Evolutionary conservation across 768 basidiomycete genomes (phyloP).

Genomic region (Rhizopogon salebrosus): DNA sequence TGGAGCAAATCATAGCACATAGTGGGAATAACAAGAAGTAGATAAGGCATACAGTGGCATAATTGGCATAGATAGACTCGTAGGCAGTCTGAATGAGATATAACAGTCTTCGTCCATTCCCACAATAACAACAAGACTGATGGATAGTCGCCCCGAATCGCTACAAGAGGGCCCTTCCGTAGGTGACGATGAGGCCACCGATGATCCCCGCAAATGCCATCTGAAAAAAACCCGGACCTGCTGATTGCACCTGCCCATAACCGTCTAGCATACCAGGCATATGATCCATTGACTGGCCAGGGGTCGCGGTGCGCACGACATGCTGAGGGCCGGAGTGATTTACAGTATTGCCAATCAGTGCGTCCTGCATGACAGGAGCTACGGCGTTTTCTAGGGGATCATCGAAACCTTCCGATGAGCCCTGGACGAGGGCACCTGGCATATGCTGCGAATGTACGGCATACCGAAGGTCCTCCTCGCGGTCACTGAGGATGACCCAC

Average conservation of each 20-base stretch:
- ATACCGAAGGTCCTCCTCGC: constrained; percentile 27
- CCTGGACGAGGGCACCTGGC: constrained; percentile 20
- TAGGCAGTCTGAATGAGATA: neutral
- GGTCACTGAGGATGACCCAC: constrained; percentile 28
- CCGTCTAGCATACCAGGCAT: neutral
- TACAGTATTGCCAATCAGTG: neutral
- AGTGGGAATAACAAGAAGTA: constrained; percentile 9
- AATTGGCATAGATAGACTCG: constrained; percentile 3
- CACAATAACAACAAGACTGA: neutral
- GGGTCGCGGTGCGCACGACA: neutral
- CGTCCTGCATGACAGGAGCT: neutral
- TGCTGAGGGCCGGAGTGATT: neutral
- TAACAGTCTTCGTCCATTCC: constrained; percentile 3
- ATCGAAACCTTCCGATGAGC: constrained; percentile 1
- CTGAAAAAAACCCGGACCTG: constrained; percentile 23
- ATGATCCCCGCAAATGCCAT: constrained; percentile 26
- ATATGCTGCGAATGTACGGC: constrained; percentile 29
- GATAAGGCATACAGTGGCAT: constrained; percentile 8
- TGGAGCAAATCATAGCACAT: constrained; percentile 7
- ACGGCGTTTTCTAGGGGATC: constrained; percentile 9
- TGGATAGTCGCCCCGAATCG: constrained; percentile 15
- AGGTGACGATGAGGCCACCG: constrained; percentile 25
- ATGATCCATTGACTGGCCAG: constrained; percentile 7
- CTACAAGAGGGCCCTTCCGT: constrained; percentile 28
- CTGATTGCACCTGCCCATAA: neutral